A percentile compares a stretch with the other conserved stretches of the same genome.
These are phyloP conservation scores for Malus asiatica DNA, from an alignment of 306 rosid genomes.

Conservation along the genomic window DNA sequence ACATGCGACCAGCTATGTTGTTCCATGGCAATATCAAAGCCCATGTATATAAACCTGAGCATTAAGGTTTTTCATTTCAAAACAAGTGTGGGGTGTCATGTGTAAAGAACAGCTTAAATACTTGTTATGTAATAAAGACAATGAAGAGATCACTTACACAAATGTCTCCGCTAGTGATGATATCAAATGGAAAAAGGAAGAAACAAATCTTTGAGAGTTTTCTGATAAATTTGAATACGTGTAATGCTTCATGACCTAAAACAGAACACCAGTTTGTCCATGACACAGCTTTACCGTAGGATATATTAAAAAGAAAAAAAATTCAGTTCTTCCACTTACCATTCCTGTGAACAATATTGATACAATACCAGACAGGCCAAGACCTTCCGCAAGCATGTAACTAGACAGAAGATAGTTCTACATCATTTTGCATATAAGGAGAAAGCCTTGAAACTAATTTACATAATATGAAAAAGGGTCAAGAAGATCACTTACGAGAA, in stretches of 20 bases:
- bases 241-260: conserved; percentile 98
- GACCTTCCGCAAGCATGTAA: conserved; percentile 98
- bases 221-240: conserved; percentile 83
- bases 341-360: conserved; percentile 96
- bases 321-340: conserved; percentile 42
- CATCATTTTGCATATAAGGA: conserved; percentile 13
- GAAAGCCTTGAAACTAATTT: not conserved
- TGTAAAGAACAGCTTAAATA: conserved; percentile 9
- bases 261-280: conserved; percentile 16
- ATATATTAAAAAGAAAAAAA: conserved; percentile 1
- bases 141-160: conserved; percentile 51
- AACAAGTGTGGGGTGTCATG: conserved; percentile 5
- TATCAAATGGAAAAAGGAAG: conserved; percentile 87
- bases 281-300: conserved; percentile 9
- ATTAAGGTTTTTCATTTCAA: conserved; percentile 6
- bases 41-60: conserved; percentile 97
- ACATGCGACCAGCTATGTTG: conserved; percentile 98
- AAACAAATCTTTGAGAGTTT: conserved; percentile 83
- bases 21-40: conserved; percentile 98
- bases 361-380: conserved; percentile 92
- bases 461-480: conserved; percentile 3
- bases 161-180: conserved; percentile 97
- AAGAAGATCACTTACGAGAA: conserved; percentile 73
- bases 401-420: conserved; percentile 29
- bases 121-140: conserved; percentile 9